Evolutionary conservation across 352 stramenopile species (phyloP), one percentile per base, ranked within the genome.

Genomic region (Phytophthora pseudosyringae): DNA sequence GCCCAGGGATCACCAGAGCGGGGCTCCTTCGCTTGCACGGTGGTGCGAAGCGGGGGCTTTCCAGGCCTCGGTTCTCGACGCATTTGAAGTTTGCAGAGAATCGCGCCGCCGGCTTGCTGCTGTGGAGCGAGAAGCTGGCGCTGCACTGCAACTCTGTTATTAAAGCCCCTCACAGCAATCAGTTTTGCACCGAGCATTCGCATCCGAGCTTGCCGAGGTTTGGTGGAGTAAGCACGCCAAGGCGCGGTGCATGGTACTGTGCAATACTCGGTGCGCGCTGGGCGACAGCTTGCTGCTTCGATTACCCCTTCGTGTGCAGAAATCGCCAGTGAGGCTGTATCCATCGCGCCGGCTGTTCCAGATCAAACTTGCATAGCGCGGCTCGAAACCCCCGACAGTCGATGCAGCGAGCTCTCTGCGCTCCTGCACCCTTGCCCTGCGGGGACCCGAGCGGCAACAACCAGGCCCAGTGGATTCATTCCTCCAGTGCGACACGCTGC

Each of bases 241-340:
- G 11, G 8, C 21, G 21, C 21, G 21, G 21, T 21, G 2, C 21
- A 21, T 21, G 21, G 21, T 21, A 21, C 21, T 21, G 21, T 21
- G 2, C 21, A 21, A 21, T 21, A 21, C 21, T 21, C 21, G 21
- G 21, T 21, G 21, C 21, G 21, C 21, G 21, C 21, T 21, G 21
- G 21, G 21, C 21, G 21, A 21, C 21, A n/a, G 31, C 13, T 56
- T 36, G 13, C 50, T 44, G 38, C 29, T 44, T 59, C 36, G 46
- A 59, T 69, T 69, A 56, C 31, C 40, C 18, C 47, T 29, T 44
- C 52, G 41, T 45, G 64, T 68, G 43, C 58, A 71, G 64, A 71
- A 55, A 63, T 68, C 64, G 64, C 64, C 64, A 71, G 64, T 71
- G 51, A 64, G 15, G 15, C 45, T 63, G 64, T 64, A 71, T 57